Percentiles rank a stretch among this genome's conserved stretches.
phyloP scores from a whole-genome alignment of 2,329 filamentous ascomycete genomes.

The Sporothrix phasma region DNA sequence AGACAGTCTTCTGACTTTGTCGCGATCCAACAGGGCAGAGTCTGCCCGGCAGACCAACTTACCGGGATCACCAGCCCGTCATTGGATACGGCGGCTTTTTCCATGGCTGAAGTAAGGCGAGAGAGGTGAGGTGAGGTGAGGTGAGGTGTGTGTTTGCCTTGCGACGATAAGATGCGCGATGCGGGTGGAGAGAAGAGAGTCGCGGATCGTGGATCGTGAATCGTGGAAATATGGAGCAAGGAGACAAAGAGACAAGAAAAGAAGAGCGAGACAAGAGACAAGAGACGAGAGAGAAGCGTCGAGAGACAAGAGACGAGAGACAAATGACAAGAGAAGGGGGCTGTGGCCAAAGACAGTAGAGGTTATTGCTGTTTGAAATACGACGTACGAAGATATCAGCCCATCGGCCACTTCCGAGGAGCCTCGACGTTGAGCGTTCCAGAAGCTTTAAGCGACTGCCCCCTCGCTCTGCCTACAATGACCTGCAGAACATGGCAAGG shows the following conservation, averaged over 20 bases:
- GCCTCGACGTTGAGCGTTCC: background rate
- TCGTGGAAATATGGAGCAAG: background rate
- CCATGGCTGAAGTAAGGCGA: slow-evolving; percentile 22
- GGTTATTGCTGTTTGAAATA: background rate
- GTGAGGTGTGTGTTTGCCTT: background rate
- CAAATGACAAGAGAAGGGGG: background rate
- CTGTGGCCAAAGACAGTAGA: background rate
- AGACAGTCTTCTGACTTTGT: background rate
- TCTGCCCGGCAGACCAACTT: background rate
- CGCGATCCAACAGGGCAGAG: background rate
- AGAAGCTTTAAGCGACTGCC: background rate
- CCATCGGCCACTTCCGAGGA: slow-evolving; percentile 12
- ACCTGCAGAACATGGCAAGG: background rate
- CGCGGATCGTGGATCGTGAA: background rate
- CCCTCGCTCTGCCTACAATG: background rate
- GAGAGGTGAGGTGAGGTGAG: no score
- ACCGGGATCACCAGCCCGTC: slow-evolving; percentile 24
- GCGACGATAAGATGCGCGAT: background rate
- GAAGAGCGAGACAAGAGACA: background rate
- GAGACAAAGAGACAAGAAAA: background rate
- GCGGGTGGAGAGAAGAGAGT: background rate
- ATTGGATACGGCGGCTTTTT: slow-evolving; percentile 24
- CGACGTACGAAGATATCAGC: background rate
- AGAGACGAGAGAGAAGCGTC: background rate
- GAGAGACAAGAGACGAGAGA: background rate